A percentile compares a stretch with the other conserved stretches of the same genome.
Evolutionary conservation across 306 rosid species (phyloP).

Genomic region (Bauhinia variegata): DNA sequence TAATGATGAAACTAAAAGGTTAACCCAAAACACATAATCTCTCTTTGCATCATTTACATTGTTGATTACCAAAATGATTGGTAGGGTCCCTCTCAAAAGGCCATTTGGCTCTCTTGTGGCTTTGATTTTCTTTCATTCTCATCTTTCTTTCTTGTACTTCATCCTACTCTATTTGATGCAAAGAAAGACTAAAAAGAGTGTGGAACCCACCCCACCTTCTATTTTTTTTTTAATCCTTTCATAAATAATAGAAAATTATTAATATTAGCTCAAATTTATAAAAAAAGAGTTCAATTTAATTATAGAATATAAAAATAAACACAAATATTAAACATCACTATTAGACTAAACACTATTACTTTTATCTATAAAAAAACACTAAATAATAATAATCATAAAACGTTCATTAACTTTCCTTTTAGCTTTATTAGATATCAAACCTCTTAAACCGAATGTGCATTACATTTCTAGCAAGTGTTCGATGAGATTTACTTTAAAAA

Average conservation of each 20-base stretch:
- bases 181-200: slow-evolving; percentile 60
- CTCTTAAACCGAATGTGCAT: slow-evolving; percentile 32
- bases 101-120: slow-evolving; percentile 58
- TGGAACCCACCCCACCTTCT: slow-evolving; percentile 46
- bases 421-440: slow-evolving; percentile 24
- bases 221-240: too few species aligned
- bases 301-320: too few species aligned
- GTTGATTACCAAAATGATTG: slow-evolving; percentile 50
- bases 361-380: too few species aligned
- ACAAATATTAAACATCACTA: too few species aligned
- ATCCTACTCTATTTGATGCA: slow-evolving; percentile 33
- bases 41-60: slow-evolving; percentile 34
- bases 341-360: too few species aligned
- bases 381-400: slow-evolving; percentile 43
- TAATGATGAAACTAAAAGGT: slow-evolving; percentile 28
- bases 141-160: slow-evolving; percentile 61
- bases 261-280: too few species aligned
- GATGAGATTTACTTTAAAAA: too few species aligned
- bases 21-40: slow-evolving; percentile 13
- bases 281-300: too few species aligned
- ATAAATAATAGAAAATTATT: too few species aligned
- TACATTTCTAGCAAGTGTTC: too few species aligned
- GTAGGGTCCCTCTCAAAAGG: slow-evolving; percentile 51
- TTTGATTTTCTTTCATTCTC: slow-evolving; percentile 74
- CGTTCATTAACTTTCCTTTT: slow-evolving; percentile 47